Evolutionary conservation across 2,329 filamentous ascomycete species (phyloP).

Genomic region (Colletotrichum orbiculare): DNA sequence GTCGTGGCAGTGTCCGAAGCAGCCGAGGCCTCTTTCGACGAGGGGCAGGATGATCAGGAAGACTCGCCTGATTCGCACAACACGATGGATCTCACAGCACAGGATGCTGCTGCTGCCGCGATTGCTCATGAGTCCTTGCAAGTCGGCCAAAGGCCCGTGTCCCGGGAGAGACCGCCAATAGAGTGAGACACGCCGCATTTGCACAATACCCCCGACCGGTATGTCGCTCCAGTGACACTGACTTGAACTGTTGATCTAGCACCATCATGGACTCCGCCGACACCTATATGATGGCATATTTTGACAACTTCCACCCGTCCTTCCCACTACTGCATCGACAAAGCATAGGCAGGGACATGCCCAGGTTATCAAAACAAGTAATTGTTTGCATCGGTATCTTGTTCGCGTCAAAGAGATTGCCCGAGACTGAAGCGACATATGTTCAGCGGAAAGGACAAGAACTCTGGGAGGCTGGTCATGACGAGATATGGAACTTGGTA

Average conservation of each 20-base stretch:
- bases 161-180: background rate
- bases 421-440: constrained; percentile 23
- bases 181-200: background rate
- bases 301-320: constrained; percentile 40
- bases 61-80: background rate
- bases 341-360: constrained; percentile 29
- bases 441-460: constrained; percentile 33
- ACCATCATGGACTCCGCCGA: constrained; percentile 7
- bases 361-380: constrained; percentile 30
- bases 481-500: constrained; percentile 33
- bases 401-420: constrained; percentile 32
- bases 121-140: background rate
- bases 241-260: background rate
- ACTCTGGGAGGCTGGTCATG: constrained; percentile 37
- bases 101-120: background rate
- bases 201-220: background rate
- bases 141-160: background rate
- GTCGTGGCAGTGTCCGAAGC: background rate
- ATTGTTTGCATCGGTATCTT: constrained; percentile 39
- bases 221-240: background rate
- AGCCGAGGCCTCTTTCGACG: background rate
- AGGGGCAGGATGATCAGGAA: background rate
- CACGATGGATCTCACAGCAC: background rate
- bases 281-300: constrained; percentile 38
- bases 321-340: constrained; percentile 40